Conservation (phyloP, 306 rosid species). For the Astragalus glycyphyllos region DNA sequence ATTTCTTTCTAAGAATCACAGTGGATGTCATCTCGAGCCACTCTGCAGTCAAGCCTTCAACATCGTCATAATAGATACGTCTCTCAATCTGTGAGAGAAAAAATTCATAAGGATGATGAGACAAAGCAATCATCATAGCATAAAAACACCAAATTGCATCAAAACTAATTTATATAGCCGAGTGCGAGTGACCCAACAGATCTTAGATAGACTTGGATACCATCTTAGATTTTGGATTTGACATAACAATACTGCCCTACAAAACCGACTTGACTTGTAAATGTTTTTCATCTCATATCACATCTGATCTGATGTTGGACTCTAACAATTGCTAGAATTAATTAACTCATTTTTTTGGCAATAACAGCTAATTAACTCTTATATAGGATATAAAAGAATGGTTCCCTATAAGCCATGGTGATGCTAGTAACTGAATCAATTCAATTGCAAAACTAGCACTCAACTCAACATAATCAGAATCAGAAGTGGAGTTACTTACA, state of each 20-base stretch:
- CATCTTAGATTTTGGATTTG: background rate
- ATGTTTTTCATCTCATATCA: background rate
- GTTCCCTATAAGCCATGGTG: background rate
- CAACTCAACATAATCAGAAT: background rate
- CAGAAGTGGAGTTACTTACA: constrained; percentile 56
- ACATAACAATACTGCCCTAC: background rate
- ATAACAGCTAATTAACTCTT: background rate
- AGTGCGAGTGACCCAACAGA: background rate
- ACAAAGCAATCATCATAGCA: background rate
- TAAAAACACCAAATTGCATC: background rate
- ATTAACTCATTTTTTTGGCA: background rate
- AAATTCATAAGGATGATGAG: constrained; percentile 1
- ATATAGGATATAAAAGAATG: background rate
- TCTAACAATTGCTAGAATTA: background rate
- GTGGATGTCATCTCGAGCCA: constrained; percentile 87
- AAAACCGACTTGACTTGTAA: background rate
- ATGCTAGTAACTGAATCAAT: background rate
- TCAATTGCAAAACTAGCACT: background rate
- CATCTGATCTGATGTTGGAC: background rate
- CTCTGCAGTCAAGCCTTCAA: constrained; percentile 71
- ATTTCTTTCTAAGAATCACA: constrained; percentile 67
- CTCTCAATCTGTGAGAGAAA: constrained; percentile 66
- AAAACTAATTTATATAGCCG: background rate
- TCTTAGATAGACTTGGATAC: background rate
- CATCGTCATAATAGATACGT: constrained; percentile 84